Conservation (phyloP, 345 rosid genomes). For the Salix purpurea region DNA sequence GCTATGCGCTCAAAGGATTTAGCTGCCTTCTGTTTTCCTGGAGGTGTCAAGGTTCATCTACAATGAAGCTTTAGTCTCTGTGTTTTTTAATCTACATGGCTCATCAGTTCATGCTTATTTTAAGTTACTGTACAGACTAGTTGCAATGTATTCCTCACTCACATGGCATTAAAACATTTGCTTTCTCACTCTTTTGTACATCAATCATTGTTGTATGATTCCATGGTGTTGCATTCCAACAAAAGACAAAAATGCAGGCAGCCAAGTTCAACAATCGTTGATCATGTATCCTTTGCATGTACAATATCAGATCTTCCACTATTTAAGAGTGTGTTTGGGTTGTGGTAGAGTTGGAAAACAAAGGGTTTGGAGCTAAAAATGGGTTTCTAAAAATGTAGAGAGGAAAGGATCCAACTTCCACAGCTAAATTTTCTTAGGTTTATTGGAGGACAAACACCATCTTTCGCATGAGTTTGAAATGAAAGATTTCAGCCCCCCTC, state of each 20-base stretch:
- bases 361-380: neutral
- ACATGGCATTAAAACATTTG: neutral
- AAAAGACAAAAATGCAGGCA: neutral
- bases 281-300: neutral
- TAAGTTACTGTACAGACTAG: neutral
- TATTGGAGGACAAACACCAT: too few species aligned
- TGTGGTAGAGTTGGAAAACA: neutral
- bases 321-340: neutral
- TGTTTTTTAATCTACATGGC: neutral
- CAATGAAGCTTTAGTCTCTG: neutral
- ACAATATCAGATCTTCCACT: neutral
- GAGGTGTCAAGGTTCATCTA: constrained; percentile 70
- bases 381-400: neutral
- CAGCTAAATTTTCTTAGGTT: neutral
- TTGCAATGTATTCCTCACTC: neutral
- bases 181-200: neutral
- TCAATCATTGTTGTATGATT: too few species aligned
- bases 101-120: neutral
- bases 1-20: constrained; percentile 77
- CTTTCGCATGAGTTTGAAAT: too few species aligned
- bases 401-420: too few species aligned
- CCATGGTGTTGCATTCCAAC: neutral
- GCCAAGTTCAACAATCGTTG: neutral
- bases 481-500: too few species aligned
- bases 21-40: constrained; percentile 91